A percentile compares a stretch with the other conserved stretches of the same genome.
phyloP scores from a whole-genome alignment of 2,329 filamentous ascomycete genomes.

The Fusarium sp. region DNA sequence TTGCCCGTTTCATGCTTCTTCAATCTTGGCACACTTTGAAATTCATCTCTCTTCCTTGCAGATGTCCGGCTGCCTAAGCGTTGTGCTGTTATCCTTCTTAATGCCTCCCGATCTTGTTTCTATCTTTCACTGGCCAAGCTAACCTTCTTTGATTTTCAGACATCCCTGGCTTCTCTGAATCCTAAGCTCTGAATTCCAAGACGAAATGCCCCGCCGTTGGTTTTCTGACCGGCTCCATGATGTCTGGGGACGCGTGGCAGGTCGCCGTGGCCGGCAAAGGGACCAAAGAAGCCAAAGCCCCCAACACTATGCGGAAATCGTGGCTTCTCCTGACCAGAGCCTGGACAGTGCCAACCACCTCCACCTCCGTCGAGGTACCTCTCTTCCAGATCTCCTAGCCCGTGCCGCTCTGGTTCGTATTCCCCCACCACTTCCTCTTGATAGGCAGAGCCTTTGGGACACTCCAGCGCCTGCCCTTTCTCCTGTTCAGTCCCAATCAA shows the following conservation, averaged over 20 bases:
- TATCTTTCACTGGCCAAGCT: not conserved
- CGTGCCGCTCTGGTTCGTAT: not conserved
- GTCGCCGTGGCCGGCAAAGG: not conserved
- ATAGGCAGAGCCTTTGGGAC: not conserved
- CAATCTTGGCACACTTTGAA: not conserved
- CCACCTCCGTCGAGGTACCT: not conserved
- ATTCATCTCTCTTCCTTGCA: not conserved
- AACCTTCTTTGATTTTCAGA: not conserved
- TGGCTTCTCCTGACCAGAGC: not conserved
- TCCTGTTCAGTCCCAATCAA: not conserved
- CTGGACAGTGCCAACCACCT: not conserved
- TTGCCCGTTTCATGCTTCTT: not conserved
- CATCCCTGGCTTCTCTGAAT: not conserved
- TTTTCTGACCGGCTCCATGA: not conserved
- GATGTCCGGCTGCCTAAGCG: not conserved
- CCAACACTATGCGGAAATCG: not conserved
- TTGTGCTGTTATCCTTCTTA: not conserved
- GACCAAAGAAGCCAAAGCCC: not conserved
- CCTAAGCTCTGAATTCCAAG: not conserved
- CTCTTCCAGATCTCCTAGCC: not conserved
- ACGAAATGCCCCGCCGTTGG: not conserved
- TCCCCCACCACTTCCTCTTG: not conserved
- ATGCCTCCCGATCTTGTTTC: not conserved
- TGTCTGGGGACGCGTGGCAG: not conserved
- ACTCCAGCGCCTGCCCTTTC: not conserved